Conservation (phyloP, 2,329 filamentous ascomycete genomes). For the Hysterium pulicare region DNA sequence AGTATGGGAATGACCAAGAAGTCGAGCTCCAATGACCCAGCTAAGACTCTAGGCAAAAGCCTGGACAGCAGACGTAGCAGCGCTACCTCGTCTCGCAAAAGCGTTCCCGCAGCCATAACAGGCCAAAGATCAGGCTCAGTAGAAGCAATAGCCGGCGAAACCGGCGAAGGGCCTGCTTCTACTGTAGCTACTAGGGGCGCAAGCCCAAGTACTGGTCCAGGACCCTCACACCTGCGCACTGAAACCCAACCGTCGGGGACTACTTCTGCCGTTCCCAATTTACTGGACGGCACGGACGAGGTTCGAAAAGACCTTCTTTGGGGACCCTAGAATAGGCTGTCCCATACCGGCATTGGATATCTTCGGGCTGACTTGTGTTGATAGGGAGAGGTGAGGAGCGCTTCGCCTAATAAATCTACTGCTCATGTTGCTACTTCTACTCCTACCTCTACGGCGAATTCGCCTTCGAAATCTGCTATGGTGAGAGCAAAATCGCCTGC, state of each 20-base stretch:
- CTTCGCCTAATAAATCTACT: constrained; percentile 1
- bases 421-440: background rate
- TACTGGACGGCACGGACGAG: constrained; percentile 35
- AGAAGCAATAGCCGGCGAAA: constrained; percentile 23
- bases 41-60: constrained; percentile 67
- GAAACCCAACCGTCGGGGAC: constrained; percentile 26
- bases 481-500: constrained; percentile 13
- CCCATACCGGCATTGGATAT: constrained; percentile 10
- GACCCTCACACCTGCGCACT: constrained; percentile 29
- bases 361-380: constrained; percentile 6
- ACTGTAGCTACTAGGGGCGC: constrained; percentile 26
- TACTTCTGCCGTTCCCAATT: constrained; percentile 9
- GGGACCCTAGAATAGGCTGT: constrained; percentile 37
- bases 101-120: constrained; percentile 44
- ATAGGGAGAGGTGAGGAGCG: constrained; percentile 16
- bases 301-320: constrained; percentile 45
- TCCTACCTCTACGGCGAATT: background rate
- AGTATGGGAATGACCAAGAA: constrained; percentile 50
- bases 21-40: constrained; percentile 44
- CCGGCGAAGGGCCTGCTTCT: constrained; percentile 12
- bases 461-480: constrained; percentile 6
- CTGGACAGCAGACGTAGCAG: constrained; percentile 89
- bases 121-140: constrained; percentile 19
- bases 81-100: constrained; percentile 79
- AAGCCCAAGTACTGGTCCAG: constrained; percentile 26